These are phyloP conservation scores for Mimosa bimucronata DNA, from an alignment of 306 rosid genomes.

Conservation along the genomic window DNA sequence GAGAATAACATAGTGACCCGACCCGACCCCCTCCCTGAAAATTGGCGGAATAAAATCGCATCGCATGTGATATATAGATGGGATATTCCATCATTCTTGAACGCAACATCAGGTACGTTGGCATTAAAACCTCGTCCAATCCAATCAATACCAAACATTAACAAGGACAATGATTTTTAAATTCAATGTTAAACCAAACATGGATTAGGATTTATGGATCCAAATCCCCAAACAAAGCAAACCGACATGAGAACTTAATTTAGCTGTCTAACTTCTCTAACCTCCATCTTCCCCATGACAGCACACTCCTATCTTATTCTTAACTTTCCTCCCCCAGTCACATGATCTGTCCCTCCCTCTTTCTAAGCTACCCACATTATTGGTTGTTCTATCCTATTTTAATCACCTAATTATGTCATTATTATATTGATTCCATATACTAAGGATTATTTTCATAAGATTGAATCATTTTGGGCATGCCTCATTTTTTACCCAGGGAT, in stretches of 20 bases:
- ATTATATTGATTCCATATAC: background rate
- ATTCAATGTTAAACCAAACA: background rate
- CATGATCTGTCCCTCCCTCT: background rate
- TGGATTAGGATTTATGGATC: background rate
- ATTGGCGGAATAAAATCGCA: background rate
- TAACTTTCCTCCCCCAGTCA: background rate
- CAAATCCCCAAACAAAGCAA: background rate
- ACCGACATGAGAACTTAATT: background rate
- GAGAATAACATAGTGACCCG: too few relatives aligned
- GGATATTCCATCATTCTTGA: background rate
- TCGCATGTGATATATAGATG: background rate
- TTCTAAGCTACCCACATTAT: background rate
- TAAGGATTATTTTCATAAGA: background rate
- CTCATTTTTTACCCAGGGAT: background rate
- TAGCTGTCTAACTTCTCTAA: background rate
- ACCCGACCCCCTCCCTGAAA: background rate
- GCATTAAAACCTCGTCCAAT: background rate
- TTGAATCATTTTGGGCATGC: background rate
- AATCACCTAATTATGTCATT: background rate
- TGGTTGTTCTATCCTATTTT: background rate
- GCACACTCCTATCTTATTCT: background rate
- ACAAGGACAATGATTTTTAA: background rate
- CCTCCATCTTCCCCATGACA: background rate
- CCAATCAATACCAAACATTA: background rate
- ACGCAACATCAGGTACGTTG: background rate